Evolutionary conservation across 495 filamentous ascomycete genomes (phyloP).

Genomic region (Sporormia fimetaria): DNA sequence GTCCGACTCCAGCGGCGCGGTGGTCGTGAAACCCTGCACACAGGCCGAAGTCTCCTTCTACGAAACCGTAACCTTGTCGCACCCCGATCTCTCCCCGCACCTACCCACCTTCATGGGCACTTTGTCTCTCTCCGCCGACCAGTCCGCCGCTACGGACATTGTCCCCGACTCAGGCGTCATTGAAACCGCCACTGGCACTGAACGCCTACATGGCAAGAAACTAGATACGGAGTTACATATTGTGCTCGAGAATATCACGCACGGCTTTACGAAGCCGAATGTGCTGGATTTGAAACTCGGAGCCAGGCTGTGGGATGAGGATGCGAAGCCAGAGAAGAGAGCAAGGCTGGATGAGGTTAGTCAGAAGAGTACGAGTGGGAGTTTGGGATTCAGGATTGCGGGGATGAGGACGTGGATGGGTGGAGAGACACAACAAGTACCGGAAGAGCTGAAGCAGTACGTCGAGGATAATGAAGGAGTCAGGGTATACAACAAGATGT

Average conservation of each 20-base stretch:
- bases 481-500: conserved; percentile 75
- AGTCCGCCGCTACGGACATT: conserved; percentile 4
- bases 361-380: conserved; percentile 65
- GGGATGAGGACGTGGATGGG: conserved; percentile 91
- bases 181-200: conserved; percentile 39
- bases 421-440: conserved; percentile 35
- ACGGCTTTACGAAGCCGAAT: conserved; percentile 74
- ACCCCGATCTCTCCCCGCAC: conserved; percentile 60
- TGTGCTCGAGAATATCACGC: conserved; percentile 75
- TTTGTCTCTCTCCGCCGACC: conserved; percentile 40
- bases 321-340: conserved; percentile 66
- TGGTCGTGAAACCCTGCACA: conserved; percentile 94
- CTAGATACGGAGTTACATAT: conserved; percentile 62
- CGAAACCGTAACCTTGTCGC: conserved; percentile 53
- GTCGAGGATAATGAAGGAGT: conserved; percentile 36
- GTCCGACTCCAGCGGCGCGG: conserved; percentile 67
- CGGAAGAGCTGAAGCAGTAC: conserved; percentile 35
- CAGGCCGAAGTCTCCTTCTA: conserved; percentile 83
- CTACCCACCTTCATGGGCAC: conserved; percentile 83
- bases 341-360: conserved; percentile 67
- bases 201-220: conserved; percentile 30
- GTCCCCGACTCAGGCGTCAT: conserved; percentile 13
- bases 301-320: conserved; percentile 71
- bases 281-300: conserved; percentile 95
- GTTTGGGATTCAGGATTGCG: conserved; percentile 75